Evolutionary conservation across 2,329 filamentous ascomycete species (phyloP).

Genomic region (Diaporthe citriasiana): DNA sequence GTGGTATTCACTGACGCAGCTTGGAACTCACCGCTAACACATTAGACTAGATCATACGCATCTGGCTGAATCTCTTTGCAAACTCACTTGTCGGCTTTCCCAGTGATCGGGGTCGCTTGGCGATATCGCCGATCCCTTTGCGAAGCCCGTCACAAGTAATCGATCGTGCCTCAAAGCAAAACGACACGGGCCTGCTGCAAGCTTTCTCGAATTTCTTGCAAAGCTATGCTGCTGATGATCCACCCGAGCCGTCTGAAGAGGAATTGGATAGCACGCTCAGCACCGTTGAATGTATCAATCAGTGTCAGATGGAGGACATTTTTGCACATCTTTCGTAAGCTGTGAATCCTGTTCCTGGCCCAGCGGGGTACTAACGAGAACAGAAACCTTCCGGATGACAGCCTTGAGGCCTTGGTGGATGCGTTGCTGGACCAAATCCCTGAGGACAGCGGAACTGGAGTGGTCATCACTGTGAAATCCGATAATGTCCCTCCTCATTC

Average conservation of each 20-base stretch:
- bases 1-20: conserved; percentile 51
- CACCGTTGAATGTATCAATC: conserved; percentile 93
- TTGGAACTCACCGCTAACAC: conserved; percentile 53
- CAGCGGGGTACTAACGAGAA: not conserved
- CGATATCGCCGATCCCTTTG: conserved; percentile 85
- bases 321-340: conserved; percentile 85
- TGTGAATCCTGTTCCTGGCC: not conserved
- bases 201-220: conserved; percentile 97
- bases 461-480: conserved; percentile 91
- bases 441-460: conserved; percentile 80
- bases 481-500: conserved; percentile 75
- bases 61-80: conserved; percentile 95
- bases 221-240: conserved; percentile 98
- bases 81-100: conserved; percentile 91
- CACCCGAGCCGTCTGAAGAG: conserved; percentile 96
- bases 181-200: conserved; percentile 89
- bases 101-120: conserved; percentile 72
- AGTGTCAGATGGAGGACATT: conserved; percentile 86
- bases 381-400: conserved; percentile 57
- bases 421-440: conserved; percentile 87
- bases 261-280: conserved; percentile 96
- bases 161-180: conserved; percentile 83
- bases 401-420: conserved; percentile 69
- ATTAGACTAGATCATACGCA: conserved; percentile 79
- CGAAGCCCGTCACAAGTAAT: conserved; percentile 94